Percentiles rank a stretch among this genome's conserved stretches.
phyloP scores from a whole-genome alignment of 106 monocot species.

The Dioscorea zingiberensis region DNA sequence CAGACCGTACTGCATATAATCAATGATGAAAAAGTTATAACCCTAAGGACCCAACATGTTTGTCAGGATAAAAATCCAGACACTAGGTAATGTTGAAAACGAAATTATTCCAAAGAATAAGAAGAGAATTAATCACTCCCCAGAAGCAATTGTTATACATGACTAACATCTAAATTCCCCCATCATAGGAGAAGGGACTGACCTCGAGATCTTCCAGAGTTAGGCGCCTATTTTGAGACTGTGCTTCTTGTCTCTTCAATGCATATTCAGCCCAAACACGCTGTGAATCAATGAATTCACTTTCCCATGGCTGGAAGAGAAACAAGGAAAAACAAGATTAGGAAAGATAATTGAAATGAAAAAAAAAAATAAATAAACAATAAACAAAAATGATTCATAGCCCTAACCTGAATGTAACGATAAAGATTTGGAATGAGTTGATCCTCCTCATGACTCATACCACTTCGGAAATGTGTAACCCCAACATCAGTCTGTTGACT shows the following conservation, averaged over 20 bases:
- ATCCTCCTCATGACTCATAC: conserved; percentile 99
- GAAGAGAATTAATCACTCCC: no score
- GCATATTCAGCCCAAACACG: conserved; percentile 99
- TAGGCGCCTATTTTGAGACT: conserved; percentile 93
- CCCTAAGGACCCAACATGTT: not conserved
- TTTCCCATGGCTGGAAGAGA: conserved; percentile 87
- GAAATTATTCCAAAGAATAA: no score
- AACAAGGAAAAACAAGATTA: not conserved
- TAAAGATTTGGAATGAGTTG: conserved; percentile 99
- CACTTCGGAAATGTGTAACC: conserved; percentile 97
- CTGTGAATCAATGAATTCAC: conserved; percentile 98
- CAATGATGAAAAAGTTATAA: not conserved
- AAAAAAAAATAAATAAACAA: not conserved
- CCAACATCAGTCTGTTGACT: conserved; percentile 99
- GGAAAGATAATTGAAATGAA: not conserved
- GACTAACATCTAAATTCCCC: no score
- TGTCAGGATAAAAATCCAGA: no score
- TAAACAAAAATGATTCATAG: not conserved
- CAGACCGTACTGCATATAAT: not conserved
- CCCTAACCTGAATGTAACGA: conserved; percentile 88
- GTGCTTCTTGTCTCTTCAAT: conserved; percentile 98
- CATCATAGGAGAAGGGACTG: not conserved
- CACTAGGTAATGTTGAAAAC: no score
- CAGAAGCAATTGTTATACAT: no score
- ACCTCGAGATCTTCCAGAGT: conserved; percentile 99